Percentiles rank a stretch among this genome's conserved stretches.
These are phyloP conservation scores for Schwanniomyces pseudopolymorphus DNA, from an alignment of 805 yeast species.

Conservation along the genomic window DNA sequence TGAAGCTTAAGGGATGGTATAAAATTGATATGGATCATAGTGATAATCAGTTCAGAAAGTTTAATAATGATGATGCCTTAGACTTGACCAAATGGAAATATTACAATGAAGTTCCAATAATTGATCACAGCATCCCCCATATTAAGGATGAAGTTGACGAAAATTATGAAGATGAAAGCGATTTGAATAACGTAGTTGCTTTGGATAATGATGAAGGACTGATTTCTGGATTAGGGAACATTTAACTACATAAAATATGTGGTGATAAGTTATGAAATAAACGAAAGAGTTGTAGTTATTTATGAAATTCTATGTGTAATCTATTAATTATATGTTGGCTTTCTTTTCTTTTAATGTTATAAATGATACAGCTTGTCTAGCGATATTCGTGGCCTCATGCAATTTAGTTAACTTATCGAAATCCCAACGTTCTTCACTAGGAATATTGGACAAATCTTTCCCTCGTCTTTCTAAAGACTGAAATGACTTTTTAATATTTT, in stretches of 20 bases:
- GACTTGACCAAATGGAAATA: conserved; percentile 40
- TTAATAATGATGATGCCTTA: conserved; percentile 37
- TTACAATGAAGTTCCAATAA: conserved; percentile 49
- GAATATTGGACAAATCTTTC: conserved; percentile 41
- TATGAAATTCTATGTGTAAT: not conserved
- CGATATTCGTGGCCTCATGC: conserved; percentile 44
- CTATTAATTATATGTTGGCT: not conserved
- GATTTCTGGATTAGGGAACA: conserved; percentile 16
- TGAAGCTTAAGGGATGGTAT: conserved; percentile 39
- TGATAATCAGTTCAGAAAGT: conserved; percentile 8
- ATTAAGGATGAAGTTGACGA: conserved; percentile 38
- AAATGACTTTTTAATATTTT: conserved; percentile 40
- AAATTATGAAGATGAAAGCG: conserved; percentile 20
- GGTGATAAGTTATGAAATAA: not conserved
- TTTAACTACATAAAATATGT: not conserved
- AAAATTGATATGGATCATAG: conserved; percentile 22
- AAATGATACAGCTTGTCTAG: conserved; percentile 62
- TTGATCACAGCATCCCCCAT: conserved; percentile 27
- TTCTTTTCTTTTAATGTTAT: conserved; percentile 40
- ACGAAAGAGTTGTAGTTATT: not conserved
- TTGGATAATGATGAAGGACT: conserved; percentile 24
- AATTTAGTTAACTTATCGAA: conserved; percentile 48
- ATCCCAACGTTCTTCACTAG: conserved; percentile 49
- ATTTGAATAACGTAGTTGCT: conserved; percentile 22
- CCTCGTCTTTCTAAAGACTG: conserved; percentile 42